Evolutionary conservation across 2,329 filamentous ascomycete genomes (phyloP).

Genomic region (Diaporthe sp.): DNA sequence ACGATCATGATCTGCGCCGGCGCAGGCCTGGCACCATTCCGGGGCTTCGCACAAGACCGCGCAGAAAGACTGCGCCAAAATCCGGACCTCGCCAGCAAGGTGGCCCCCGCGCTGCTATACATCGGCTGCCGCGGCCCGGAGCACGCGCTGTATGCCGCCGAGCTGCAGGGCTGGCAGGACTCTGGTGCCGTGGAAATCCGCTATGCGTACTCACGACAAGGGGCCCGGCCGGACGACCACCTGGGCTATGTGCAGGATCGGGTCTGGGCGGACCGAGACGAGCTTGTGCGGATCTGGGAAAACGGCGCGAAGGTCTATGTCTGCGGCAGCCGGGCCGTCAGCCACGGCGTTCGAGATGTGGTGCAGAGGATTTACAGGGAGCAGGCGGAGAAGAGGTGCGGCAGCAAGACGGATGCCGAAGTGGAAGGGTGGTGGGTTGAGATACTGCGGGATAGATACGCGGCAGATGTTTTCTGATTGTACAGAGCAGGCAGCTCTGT

Average conservation of each 20-base stretch:
- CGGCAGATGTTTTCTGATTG: constrained; percentile 9
- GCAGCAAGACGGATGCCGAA: constrained; percentile 4
- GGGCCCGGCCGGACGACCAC: neutral
- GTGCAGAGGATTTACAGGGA: constrained; percentile 12
- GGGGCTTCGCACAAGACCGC: constrained; percentile 53
- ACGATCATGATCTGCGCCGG: constrained; percentile 66
- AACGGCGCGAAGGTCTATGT: constrained; percentile 39
- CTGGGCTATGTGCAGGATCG: constrained; percentile 38
- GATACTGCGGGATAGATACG: constrained; percentile 1
- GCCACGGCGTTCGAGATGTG: constrained; percentile 6
- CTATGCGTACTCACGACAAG: constrained; percentile 33
- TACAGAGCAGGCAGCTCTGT: neutral
- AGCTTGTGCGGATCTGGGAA: constrained; percentile 34
- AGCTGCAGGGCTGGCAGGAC: constrained; percentile 45
- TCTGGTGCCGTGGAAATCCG: constrained; percentile 40
- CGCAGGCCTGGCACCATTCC: constrained; percentile 62
- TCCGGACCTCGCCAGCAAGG: neutral
- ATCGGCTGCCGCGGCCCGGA: constrained; percentile 55
- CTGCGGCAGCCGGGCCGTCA: constrained; percentile 38
- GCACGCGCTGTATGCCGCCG: constrained; percentile 50
- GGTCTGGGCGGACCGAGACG: constrained; percentile 42
- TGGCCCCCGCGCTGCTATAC: constrained; percentile 56
- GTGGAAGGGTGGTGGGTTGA: constrained; percentile 23
- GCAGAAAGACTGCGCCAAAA: constrained; percentile 34
- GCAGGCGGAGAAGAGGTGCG: constrained; percentile 15